Conservation (phyloP, 208 protist genomes). For the Willaertia magna region DNA sequence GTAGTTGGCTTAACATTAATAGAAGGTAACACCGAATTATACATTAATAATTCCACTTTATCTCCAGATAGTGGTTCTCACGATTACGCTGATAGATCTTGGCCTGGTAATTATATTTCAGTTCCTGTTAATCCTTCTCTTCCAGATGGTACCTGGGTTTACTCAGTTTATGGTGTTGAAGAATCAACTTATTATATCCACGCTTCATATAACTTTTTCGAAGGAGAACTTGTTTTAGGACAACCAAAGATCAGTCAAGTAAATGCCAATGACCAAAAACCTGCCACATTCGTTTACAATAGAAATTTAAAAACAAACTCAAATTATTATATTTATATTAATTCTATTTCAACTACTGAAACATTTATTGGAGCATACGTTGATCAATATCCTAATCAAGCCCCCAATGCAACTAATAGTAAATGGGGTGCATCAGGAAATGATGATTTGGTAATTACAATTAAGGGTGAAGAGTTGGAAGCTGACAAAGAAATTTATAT, state of each 20-base stretch:
- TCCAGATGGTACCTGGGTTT: background rate
- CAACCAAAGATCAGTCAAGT: background rate
- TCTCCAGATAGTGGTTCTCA: background rate
- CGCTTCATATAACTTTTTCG: background rate
- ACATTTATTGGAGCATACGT: background rate
- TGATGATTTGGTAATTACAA: background rate
- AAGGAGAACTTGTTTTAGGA: background rate
- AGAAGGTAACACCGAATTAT: background rate
- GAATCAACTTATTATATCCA: background rate
- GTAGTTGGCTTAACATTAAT: background rate
- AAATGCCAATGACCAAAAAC: too few relatives aligned
- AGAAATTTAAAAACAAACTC: background rate
- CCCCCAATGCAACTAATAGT: background rate
- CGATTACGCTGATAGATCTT: background rate
- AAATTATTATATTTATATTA: background rate
- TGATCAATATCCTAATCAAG: background rate
- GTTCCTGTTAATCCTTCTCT: too few relatives aligned
- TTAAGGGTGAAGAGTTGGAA: background rate
- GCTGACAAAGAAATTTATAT: background rate
- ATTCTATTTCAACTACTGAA: background rate
- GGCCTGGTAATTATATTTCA: background rate
- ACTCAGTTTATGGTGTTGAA: background rate
- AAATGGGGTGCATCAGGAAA: background rate
- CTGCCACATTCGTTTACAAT: background rate
- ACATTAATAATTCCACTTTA: background rate